phyloP scores from a whole-genome alignment of 306 rosid species.

The Castanea sativa region DNA sequence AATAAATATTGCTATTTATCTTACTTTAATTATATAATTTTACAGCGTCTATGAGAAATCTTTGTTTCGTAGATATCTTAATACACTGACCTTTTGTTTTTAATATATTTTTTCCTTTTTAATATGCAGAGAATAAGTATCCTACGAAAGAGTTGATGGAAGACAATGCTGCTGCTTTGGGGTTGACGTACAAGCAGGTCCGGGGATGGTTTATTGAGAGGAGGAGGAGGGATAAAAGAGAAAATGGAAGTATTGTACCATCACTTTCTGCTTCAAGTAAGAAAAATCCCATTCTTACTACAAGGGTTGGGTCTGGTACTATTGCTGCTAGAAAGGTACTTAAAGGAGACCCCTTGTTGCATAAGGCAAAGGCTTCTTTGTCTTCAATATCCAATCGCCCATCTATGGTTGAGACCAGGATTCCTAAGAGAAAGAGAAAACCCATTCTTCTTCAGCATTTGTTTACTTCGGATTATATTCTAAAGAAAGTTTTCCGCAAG shows the following conservation, averaged over 20 bases:
- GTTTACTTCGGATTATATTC: constrained; percentile 39
- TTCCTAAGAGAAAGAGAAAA: constrained; percentile 26
- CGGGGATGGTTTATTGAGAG: constrained; percentile 58
- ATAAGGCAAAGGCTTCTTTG: constrained; percentile 19
- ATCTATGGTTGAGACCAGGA: constrained; percentile 10
- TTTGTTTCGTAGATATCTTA: not conserved
- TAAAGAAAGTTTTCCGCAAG: constrained; percentile 44
- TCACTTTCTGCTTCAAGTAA: constrained; percentile 1
- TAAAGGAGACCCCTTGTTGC: not conserved
- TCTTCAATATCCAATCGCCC: constrained; percentile 18
- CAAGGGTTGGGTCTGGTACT: constrained; percentile 29
- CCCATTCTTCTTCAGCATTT: constrained; percentile 37
- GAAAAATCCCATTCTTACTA: constrained; percentile 10
- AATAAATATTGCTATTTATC: too few relatives aligned
- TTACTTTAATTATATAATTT: not conserved
- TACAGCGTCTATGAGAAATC: not conserved
- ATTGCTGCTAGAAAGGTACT: constrained; percentile 22
- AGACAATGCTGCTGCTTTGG: constrained; percentile 40
- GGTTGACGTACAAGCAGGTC: constrained; percentile 60
- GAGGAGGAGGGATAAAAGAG: constrained; percentile 57
- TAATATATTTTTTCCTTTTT: too few relatives aligned
- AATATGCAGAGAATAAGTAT: constrained; percentile 59
- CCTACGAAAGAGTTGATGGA: constrained; percentile 42
- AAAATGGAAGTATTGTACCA: constrained; percentile 22
- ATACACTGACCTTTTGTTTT: not conserved